Evolutionary conservation across 495 filamentous ascomycete species (phyloP).

Genomic region (Aspergillus sclerotioniger): DNA sequence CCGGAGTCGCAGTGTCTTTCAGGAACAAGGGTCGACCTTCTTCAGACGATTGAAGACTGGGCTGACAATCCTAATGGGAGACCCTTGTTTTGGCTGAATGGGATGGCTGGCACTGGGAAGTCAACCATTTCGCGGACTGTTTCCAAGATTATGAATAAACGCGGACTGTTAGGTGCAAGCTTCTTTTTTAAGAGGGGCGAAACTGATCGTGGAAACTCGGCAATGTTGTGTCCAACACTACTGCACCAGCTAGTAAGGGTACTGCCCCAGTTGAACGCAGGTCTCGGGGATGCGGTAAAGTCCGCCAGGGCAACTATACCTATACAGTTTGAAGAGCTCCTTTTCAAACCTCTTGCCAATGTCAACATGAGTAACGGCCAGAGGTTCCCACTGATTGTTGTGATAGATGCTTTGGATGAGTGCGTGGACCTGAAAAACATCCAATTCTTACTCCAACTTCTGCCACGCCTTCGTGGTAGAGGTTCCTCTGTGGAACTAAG

Average conservation of each 20-base stretch:
- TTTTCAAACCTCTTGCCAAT: constrained; percentile 33
- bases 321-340: constrained; percentile 48
- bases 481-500: constrained; percentile 11
- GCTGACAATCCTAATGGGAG: not conserved
- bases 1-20: too few relatives aligned
- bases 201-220: not conserved
- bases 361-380: not conserved
- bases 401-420: constrained; percentile 52
- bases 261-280: not conserved
- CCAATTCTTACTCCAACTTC: constrained; percentile 24
- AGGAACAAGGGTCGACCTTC: not conserved
- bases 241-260: not conserved
- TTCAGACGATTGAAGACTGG: not conserved
- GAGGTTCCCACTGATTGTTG: constrained; percentile 21
- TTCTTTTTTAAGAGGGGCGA: constrained; percentile 5
- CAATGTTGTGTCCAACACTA: not conserved
- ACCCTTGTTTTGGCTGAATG: not conserved
- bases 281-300: not conserved
- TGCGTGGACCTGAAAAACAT: constrained; percentile 42
- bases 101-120: not conserved
- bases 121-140: constrained; percentile 1
- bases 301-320: not conserved
- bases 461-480: constrained; percentile 13
- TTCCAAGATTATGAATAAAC: not conserved
- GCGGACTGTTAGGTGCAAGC: not conserved